Evolutionary conservation across 2,329 filamentous ascomycete genomes (phyloP).

Genomic region (Stachybotrys chartarum): DNA sequence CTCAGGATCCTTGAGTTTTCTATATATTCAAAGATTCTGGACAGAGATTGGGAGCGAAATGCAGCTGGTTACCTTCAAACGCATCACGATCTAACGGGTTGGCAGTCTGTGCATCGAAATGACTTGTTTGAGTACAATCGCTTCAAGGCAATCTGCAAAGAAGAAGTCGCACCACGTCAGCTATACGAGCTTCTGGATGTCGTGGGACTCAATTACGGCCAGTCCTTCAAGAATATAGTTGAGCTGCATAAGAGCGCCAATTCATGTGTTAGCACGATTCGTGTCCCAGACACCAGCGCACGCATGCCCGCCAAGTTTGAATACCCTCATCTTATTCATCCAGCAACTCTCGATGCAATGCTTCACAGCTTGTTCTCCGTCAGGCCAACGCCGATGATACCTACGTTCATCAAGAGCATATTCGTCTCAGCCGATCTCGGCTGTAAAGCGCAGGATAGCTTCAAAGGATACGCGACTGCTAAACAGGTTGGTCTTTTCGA

Average conservation of each 20-base stretch:
- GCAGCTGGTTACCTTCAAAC: conserved; percentile 26
- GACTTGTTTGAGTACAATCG: conserved; percentile 13
- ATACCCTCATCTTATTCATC: conserved; percentile 49
- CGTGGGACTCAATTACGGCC: conserved; percentile 45
- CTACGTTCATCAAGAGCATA: conserved; percentile 36
- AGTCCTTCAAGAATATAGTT: conserved; percentile 41
- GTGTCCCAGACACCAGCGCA: conserved; percentile 40
- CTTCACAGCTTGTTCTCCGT: conserved; percentile 45
- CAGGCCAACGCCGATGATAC: conserved; percentile 39
- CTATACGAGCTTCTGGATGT: conserved; percentile 43
- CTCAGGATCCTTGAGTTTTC: conserved; percentile 26
- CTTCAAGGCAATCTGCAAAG: conserved; percentile 20
- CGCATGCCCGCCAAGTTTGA: conserved; percentile 48
- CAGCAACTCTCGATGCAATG: conserved; percentile 48
- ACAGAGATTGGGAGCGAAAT: conserved; percentile 34
- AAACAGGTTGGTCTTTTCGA: conserved; percentile 25
- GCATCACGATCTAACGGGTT: conserved; percentile 14
- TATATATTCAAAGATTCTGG: conserved; percentile 38
- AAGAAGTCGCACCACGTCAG: conserved; percentile 32
- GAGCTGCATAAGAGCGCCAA: conserved; percentile 21
- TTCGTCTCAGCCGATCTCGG: conserved; percentile 35
- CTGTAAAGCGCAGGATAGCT: conserved; percentile 8
- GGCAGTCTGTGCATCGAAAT: conserved; percentile 5
- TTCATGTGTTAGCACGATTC: conserved; percentile 29
- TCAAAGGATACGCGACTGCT: conserved; percentile 31